A percentile compares a stretch with the other conserved stretches of the same genome.
These are phyloP conservation scores for Metschnikowia henanensis DNA, from an alignment of 805 yeast genomes.

Conservation along the genomic window DNA sequence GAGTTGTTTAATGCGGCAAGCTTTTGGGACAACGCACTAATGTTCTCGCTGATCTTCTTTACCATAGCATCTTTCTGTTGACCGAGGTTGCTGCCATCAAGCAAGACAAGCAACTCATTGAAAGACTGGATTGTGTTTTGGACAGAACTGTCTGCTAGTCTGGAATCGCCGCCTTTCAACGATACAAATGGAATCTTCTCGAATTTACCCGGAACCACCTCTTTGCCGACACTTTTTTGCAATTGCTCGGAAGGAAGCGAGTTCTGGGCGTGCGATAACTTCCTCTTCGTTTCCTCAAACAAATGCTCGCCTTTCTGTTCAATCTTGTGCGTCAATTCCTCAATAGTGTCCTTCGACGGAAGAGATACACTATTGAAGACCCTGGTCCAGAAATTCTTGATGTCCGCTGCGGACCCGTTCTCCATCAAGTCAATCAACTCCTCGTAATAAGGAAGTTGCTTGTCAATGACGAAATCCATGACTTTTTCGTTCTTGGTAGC, in stretches of 20 bases:
- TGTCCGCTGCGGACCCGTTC: conserved; percentile 34
- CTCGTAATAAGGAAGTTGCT: conserved; percentile 44
- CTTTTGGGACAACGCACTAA: conserved; percentile 31
- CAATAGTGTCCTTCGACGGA: conserved; percentile 33
- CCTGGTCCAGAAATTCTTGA: conserved; percentile 21
- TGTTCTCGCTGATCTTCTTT: conserved; percentile 32
- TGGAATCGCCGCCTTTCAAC: conserved; percentile 22
- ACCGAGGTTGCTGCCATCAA: conserved; percentile 30
- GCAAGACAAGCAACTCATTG: conserved; percentile 36
- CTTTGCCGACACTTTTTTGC: conserved; percentile 41
- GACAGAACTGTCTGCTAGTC: conserved; percentile 33
- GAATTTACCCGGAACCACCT: conserved; percentile 29
- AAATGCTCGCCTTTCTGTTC: conserved; percentile 35
- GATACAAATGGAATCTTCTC: conserved; percentile 34
- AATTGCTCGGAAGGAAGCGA: conserved; percentile 40
- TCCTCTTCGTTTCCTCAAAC: conserved; percentile 37
- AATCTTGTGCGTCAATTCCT: conserved; percentile 32
- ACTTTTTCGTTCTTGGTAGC: conserved; percentile 46
- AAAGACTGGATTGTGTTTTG: conserved; percentile 37
- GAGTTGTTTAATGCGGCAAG: conserved; percentile 31
- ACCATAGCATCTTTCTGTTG: conserved; percentile 30
- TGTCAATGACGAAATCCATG: conserved; percentile 45
- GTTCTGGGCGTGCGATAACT: conserved; percentile 23
- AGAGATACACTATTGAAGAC: conserved; percentile 23
- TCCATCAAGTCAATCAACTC: conserved; percentile 40